These are phyloP conservation scores for Candida endomychidarum DNA, from an alignment of 805 yeast genomes.

Conservation along the genomic window DNA sequence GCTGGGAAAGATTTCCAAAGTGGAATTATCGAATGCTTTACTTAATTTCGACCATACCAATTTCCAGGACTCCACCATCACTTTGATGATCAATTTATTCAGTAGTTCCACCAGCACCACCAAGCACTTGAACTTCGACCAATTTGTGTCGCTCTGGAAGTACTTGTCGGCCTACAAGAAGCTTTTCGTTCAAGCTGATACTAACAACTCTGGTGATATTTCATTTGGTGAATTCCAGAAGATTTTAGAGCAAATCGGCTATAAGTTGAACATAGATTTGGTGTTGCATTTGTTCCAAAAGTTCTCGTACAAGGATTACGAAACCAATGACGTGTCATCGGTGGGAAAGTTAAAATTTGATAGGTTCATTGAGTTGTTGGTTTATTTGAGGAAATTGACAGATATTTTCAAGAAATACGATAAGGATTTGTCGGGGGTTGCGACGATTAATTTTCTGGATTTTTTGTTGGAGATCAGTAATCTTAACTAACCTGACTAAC, in stretches of 20 bases:
- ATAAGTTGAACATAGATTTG: constrained; percentile 55
- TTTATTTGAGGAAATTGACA: constrained; percentile 73
- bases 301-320: constrained; percentile 45
- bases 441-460: constrained; percentile 64
- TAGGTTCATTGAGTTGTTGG: constrained; percentile 75
- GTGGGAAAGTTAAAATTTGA: constrained; percentile 66
- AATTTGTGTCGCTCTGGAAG: constrained; percentile 68
- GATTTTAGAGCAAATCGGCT: constrained; percentile 65
- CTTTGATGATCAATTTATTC: constrained; percentile 62
- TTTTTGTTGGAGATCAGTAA: constrained; percentile 55
- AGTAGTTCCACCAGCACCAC: constrained; percentile 31
- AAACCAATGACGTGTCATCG: constrained; percentile 20
- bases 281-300: constrained; percentile 58
- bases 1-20: constrained; percentile 54
- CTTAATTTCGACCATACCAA: constrained; percentile 63
- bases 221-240: constrained; percentile 65
- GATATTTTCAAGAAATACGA: constrained; percentile 79
- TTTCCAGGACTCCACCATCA: constrained; percentile 59
- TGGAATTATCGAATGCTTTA: constrained; percentile 58
- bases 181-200: constrained; percentile 60
- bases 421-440: constrained; percentile 69
- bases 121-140: constrained; percentile 45
- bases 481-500: constrained; percentile 19
- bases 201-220: constrained; percentile 57
- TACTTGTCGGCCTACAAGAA: constrained; percentile 66